Evolutionary conservation across 139 green algal genomes (phyloP), one percentile per base, ranked within the genome.

Genomic region (Volvox reticuliferus): DNA sequence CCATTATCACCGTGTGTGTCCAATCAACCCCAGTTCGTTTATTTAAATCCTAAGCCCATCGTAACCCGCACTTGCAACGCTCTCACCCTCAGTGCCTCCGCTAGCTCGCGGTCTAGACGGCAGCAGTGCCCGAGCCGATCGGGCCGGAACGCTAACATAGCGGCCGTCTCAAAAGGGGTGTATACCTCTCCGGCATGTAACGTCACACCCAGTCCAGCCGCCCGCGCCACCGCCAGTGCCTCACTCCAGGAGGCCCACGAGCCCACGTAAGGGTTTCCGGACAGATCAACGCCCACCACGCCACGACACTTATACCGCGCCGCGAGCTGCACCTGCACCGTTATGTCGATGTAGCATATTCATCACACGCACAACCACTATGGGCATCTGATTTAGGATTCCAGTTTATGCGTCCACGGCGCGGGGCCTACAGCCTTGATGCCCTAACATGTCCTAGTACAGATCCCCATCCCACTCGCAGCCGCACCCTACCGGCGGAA

Each of bases 121-220:
- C 97, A 98, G 91, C 97, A 96, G 95, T 98, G 97, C 50, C 97
- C 96, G 83, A 98, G 88, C 2, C 97, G 87, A 30, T 97, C 95
- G 1, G 97, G 97, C 30, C 36, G 16, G 79, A 96, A 97, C 12
- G 87, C 88, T 75, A 98, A 91, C 93, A 98, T 97, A 28, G 94
- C 93, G 0, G 78, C 69, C 1, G 92, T 95, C 93, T 98, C 96
- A 13, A 67, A 61, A 1, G 91, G 87, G n/a, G 93, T 92, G 44
- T 75, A 88, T 71, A 97, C 95, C 92, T 98, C 97, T 0, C 84
- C 96, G 19, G 93, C 96, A 88, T 98, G 97, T 82, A 98, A 82
- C 24, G 95, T 97, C 30, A 98, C 89, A 3, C 76, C 68, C 2
- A 98, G 95, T 17, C 96, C 95, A 35, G 87, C 33, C n/a, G 62